phyloP scores from a whole-genome alignment of 129 eudicot species.

The Lactuca sativa region DNA sequence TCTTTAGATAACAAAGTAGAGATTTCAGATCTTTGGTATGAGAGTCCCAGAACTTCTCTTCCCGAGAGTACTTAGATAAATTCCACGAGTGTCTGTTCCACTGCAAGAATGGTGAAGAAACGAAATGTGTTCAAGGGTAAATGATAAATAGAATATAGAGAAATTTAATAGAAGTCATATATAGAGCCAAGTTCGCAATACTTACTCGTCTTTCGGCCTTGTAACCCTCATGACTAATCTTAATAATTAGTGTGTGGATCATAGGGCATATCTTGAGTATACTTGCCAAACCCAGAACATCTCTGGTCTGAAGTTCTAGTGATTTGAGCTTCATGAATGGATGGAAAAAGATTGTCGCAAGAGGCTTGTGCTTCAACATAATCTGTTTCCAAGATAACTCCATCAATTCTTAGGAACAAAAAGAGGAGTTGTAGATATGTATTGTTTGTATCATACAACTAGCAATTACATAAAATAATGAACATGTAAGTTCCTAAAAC shows the following conservation, averaged over 20 bases:
- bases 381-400: conserved; percentile 36
- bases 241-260: conserved; percentile 49
- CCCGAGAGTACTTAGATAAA: conserved; percentile 27
- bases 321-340: conserved; percentile 45
- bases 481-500: background rate
- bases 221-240: conserved; percentile 20
- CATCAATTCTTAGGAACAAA: background rate
- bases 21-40: conserved; percentile 40
- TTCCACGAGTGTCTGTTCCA: conserved; percentile 47
- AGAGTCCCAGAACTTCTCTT: conserved; percentile 59
- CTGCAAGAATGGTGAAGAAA: conserved; percentile 36
- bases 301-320: conserved; percentile 44
- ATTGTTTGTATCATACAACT: conserved; percentile 6
- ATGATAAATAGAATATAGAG: background rate
- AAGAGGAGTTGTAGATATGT: background rate
- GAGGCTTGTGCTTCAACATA: conserved; percentile 39
- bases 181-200: background rate
- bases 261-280: conserved; percentile 52
- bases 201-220: conserved; percentile 45
- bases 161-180: background rate
- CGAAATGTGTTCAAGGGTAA: background rate
- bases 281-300: conserved; percentile 46
- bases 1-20: conserved; percentile 53
- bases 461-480: background rate
- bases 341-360: conserved; percentile 35